Evolutionary conservation across 2,329 filamentous ascomycete genomes (phyloP), one percentile per base, ranked within the genome.

Genomic region (Colletotrichum tamarilloi): DNA sequence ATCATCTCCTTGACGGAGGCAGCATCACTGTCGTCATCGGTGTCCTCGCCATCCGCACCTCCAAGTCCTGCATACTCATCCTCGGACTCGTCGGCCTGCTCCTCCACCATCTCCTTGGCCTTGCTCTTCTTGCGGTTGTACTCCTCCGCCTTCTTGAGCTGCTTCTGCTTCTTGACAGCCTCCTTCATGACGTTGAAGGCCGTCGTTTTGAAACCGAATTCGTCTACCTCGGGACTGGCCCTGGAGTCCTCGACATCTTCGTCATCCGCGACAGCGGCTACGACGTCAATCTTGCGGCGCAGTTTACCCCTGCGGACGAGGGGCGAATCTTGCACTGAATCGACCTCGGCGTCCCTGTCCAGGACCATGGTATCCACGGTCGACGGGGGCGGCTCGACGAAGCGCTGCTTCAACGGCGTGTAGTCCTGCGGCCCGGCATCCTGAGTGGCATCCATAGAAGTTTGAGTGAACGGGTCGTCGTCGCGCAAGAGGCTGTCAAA

Each of bases 31-130:
- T 94, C 90, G 72, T 95, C 93, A 68, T 92, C 92, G 56, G 89
- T 92, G 76, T 96, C 94, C 76, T 98, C 96, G 73, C 96, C 95
- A 82, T 95, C 96, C 12, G 87, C 93, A 75, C 97, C 97, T 76
- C 97, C 97, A 11, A 99, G 87, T 5, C 97, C 97, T 52, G 95
- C 96, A 81, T 98, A 99, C 82, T 99, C 97, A 80, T 99, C 97
- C 80, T 99, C 97, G 0, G 97, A 99, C 83, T 99, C 97, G 78
- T 98, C 94, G 74, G 97, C 96, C 80, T 97, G 95, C 76, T 98
- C 97, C 76, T 98, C 91, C 49, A 99, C 88, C 89, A 98, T 94
- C 28, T 93, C 92, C 78, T 92, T 95, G 0, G 95, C 96, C 80
- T 94, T 92, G 84, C 94, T 97, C 81, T 93, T 95, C 82, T 95